phyloP scores from a whole-genome alignment of 108 stramenopile species.

The Conticribra weissflogii region DNA sequence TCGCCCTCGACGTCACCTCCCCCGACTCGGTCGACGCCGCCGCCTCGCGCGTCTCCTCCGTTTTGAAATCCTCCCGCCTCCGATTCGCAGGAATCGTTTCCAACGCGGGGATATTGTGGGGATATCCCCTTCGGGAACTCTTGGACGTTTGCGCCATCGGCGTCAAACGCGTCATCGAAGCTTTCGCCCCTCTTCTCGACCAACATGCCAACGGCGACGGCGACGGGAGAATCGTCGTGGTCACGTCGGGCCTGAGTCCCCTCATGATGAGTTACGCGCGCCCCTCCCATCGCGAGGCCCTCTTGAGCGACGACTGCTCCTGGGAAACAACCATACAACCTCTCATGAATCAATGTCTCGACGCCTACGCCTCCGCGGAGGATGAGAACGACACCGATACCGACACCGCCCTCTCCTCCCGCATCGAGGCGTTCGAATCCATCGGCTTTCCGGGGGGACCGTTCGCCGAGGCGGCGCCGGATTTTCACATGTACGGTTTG shows the following conservation, averaged over 20 bases:
- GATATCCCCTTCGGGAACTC: slow-evolving; percentile 38
- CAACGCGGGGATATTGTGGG: slow-evolving; percentile 50
- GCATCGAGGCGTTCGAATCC: slow-evolving; percentile 28
- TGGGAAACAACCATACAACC: slow-evolving; percentile 18
- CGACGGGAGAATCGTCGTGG: slow-evolving; percentile 39
- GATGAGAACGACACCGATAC: slow-evolving; percentile 4
- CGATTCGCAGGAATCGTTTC: slow-evolving; percentile 30
- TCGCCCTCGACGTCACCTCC: slow-evolving; percentile 36
- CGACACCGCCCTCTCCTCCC: no score
- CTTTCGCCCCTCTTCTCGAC: slow-evolving; percentile 32
- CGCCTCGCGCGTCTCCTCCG: neutral
- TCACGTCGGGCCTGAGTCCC: slow-evolving; percentile 37
- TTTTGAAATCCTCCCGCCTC: slow-evolving; percentile 3
- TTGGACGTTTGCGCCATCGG: slow-evolving; percentile 38
- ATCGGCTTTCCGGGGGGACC: slow-evolving; percentile 46
- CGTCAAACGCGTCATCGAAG: slow-evolving; percentile 33
- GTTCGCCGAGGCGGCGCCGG: slow-evolving; percentile 40
- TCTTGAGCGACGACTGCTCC: slow-evolving; percentile 13
- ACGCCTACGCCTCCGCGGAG: slow-evolving; percentile 8
- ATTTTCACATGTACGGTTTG: slow-evolving; percentile 54
- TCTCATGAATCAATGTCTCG: slow-evolving; percentile 17
- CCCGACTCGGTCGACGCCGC: slow-evolving; percentile 25
- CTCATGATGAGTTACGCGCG: slow-evolving; percentile 43
- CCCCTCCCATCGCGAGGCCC: slow-evolving; percentile 1
- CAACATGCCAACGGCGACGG: neutral